Percentiles rank a stretch among this genome's conserved stretches.
Conservation (phyloP, 2,329 filamentous ascomycete species). For the Aureobasidium sp. region DNA sequence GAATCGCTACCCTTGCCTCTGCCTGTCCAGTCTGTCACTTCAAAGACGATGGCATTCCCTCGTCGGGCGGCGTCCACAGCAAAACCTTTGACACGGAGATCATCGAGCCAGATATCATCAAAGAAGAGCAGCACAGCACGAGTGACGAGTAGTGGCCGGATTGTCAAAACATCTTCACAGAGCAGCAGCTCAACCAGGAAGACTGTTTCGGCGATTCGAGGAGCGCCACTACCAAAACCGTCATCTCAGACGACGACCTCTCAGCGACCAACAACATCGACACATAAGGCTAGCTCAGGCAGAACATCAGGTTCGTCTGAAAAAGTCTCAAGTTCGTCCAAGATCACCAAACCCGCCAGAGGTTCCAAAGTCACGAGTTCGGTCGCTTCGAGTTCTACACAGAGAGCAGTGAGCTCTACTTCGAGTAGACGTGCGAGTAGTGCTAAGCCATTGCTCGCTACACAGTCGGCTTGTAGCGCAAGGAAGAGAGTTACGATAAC, state of each 20-base stretch:
- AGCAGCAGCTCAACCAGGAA: not conserved
- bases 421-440: not conserved
- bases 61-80: not conserved
- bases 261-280: not conserved
- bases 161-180: not conserved
- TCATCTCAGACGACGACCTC: not conserved
- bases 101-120: not conserved
- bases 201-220: not conserved
- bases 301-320: not conserved
- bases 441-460: not conserved
- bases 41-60: not conserved
- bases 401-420: not conserved
- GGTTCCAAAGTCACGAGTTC: not conserved
- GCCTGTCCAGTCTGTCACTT: not conserved
- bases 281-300: not conserved
- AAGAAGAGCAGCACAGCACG: not conserved
- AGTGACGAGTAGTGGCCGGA: not conserved
- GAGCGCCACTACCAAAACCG: not conserved
- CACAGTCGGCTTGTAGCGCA: not conserved
- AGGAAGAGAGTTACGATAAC: too few species aligned
- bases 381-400: not conserved
- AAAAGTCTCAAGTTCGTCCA: not conserved
- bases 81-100: not conserved
- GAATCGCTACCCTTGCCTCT: too few species aligned
- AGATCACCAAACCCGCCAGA: not conserved